Evolutionary conservation across 2,329 filamentous ascomycete genomes (phyloP).

Genomic region (Monilinia polystroma): DNA sequence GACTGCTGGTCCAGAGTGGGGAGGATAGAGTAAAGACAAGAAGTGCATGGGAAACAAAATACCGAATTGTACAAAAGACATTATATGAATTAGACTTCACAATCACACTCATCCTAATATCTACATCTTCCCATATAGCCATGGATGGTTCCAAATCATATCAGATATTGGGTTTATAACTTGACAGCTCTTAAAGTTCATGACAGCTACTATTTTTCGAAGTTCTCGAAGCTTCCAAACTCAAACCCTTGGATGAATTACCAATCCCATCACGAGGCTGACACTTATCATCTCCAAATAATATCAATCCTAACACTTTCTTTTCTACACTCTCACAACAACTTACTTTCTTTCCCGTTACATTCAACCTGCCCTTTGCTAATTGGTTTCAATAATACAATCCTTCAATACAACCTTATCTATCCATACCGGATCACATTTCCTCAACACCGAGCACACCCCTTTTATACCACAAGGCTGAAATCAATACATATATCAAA

Average conservation of each 20-base stretch:
- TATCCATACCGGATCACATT: background rate
- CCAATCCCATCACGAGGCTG: conserved; percentile 15
- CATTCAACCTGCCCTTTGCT: background rate
- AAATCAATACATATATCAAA: background rate
- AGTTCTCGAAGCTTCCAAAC: conserved; percentile 17
- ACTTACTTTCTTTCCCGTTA: background rate
- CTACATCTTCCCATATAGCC: background rate
- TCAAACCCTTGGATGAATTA: background rate
- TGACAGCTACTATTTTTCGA: background rate
- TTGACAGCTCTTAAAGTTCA: background rate
- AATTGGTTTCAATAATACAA: background rate
- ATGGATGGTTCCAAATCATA: background rate
- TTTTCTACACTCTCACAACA: background rate
- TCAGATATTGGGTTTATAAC: background rate
- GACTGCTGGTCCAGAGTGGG: conserved; percentile 1
- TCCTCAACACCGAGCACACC: conserved; percentile 1
- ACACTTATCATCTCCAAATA: background rate
- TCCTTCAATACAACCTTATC: background rate
- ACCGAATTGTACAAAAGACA: conserved; percentile 24
- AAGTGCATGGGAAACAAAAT: conserved; percentile 17
- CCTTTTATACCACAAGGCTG: conserved; percentile 3
- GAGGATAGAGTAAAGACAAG: conserved; percentile 4
- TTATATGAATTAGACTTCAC: conserved; percentile 20
- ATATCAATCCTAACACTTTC: background rate
- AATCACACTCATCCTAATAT: conserved; percentile 9